Percentiles rank a stretch among this genome's conserved stretches.
These are phyloP conservation scores for Hygrophila difformis DNA, from an alignment of 257 asterid species.

Conservation along the genomic window DNA sequence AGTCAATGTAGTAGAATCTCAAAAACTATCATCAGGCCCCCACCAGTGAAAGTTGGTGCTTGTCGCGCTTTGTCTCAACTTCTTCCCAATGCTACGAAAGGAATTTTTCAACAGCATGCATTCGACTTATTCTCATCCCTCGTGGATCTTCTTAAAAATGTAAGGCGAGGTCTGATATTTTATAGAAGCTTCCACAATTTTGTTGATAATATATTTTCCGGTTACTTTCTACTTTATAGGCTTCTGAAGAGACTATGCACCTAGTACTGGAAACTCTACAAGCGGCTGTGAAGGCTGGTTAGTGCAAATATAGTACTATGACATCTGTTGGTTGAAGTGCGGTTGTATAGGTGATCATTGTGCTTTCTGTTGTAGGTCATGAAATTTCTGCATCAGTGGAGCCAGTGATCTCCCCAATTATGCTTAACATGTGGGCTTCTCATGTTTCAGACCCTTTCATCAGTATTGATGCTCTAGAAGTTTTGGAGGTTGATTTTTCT, in stretches of 20 bases:
- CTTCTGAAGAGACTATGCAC: constrained; percentile 98
- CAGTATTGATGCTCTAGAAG: constrained; percentile 93
- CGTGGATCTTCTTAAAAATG: constrained; percentile 79
- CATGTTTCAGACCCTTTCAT: constrained; percentile 93
- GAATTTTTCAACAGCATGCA: constrained; percentile 56
- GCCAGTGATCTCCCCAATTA: constrained; percentile 71
- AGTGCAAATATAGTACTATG: constrained; percentile 20
- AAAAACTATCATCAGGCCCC: constrained; percentile 44
- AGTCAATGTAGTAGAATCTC: constrained; percentile 11
- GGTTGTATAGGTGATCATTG: constrained; percentile 11
- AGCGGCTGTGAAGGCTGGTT: constrained; percentile 85
- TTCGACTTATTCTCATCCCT: constrained; percentile 70
- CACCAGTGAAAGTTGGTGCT: constrained; percentile 94
- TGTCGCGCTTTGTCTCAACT: constrained; percentile 89
- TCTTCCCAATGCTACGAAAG: constrained; percentile 59
- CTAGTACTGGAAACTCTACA: constrained; percentile 88
- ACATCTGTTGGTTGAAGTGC: neutral
- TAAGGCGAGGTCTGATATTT: constrained; percentile 25
- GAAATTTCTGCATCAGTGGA: constrained; percentile 56
- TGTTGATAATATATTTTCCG: constrained; percentile 14
- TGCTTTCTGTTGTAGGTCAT: constrained; percentile 43
- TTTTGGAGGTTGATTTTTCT: constrained; percentile 61
- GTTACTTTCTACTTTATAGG: constrained; percentile 44
- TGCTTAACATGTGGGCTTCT: constrained; percentile 93
- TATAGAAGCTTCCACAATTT: constrained; percentile 5